Base-by-base conservation (phyloP, 352 stramenopile genomes). In the Globisporangium solare region DNA sequence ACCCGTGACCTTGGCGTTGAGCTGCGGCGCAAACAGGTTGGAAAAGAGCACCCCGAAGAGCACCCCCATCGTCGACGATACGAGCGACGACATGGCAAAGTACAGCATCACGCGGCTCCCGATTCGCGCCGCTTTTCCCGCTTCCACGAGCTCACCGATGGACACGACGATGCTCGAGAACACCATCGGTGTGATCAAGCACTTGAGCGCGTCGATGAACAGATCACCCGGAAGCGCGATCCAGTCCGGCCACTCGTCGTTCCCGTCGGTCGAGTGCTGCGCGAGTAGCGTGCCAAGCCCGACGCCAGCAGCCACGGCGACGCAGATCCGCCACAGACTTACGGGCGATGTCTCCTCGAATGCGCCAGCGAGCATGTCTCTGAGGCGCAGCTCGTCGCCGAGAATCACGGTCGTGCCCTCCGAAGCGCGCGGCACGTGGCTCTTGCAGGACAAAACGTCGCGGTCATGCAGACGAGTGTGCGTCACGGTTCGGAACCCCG, bases 171-270 rank as follows among this genome's bases (percentile, higher is more conserved):
- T 61, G 20, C 48, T 70, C 51, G 60, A 74, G 51, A 82, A 76
- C 31, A 76, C 66, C 48, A 81, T 61, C 51, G 74, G 71, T 39
- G 61, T 54, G 47, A 83, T 67, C 24, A 78, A 52, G 40, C 74
- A 83, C 63, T 75, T 76, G 56, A 83, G 67, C 15, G 69, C 66
- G 37, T 66, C 66, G 20, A 79, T 56, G 65, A 73, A 82, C 20
- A 79, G 54, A 10, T 74, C 13, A 0, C 72, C 72, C 2, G 69
- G 72, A 8, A 76, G 56, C 37, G 56, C 20, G 39, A 82, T 58
- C 72, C 67, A 82, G 7, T 46, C 14, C 2, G 59, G 47, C 21
- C 65, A 45, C 6, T 69, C 64, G 1, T 18, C 5, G 7, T 39
- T 41, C 10, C 64, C 48, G 10, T 70, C 41, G 5, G 39, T n/a